Evolutionary conservation across 768 basidiomycete species (phyloP).

Genomic region (Lentinula edodes): DNA sequence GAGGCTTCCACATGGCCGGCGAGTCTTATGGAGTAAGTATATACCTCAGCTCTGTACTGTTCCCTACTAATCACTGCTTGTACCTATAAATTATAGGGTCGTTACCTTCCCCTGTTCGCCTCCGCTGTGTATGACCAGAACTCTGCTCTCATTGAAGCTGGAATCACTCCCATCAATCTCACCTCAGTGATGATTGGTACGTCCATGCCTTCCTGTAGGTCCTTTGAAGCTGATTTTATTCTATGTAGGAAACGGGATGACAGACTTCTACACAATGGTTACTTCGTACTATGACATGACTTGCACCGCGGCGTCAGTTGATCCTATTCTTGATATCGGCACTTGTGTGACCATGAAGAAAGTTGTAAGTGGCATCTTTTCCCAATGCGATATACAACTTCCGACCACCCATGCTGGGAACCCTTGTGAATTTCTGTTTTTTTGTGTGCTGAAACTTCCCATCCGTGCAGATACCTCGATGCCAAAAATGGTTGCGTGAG

Average conservation of each 20-base stretch:
- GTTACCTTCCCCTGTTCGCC: constrained; percentile 49
- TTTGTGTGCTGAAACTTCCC: not conserved
- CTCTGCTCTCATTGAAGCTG: constrained; percentile 29
- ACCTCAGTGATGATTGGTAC: constrained; percentile 45
- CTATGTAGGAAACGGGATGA: constrained; percentile 42
- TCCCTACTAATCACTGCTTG: not conserved
- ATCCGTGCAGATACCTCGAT: constrained; percentile 53
- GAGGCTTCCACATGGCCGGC: constrained; percentile 57
- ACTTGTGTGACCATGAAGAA: constrained; percentile 34
- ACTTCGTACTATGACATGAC: constrained; percentile 31
- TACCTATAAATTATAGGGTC: constrained; percentile 24
- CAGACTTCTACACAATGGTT: constrained; percentile 39
- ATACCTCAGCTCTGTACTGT: not conserved
- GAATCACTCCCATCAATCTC: constrained; percentile 42
- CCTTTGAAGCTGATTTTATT: not conserved
- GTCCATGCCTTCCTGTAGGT: not conserved
- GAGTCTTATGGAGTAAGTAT: constrained; percentile 48
- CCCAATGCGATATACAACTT: not conserved
- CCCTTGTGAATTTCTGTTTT: not conserved
- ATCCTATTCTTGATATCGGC: constrained; percentile 32
- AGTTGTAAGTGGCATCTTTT: constrained; percentile 23
- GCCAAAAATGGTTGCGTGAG: constrained; percentile 49
- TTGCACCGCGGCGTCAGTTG: constrained; percentile 38
- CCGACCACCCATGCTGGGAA: not conserved
- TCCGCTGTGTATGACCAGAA: constrained; percentile 55